Conservation (phyloP, 306 rosid genomes). For the Medicago ruthenica region DNA sequence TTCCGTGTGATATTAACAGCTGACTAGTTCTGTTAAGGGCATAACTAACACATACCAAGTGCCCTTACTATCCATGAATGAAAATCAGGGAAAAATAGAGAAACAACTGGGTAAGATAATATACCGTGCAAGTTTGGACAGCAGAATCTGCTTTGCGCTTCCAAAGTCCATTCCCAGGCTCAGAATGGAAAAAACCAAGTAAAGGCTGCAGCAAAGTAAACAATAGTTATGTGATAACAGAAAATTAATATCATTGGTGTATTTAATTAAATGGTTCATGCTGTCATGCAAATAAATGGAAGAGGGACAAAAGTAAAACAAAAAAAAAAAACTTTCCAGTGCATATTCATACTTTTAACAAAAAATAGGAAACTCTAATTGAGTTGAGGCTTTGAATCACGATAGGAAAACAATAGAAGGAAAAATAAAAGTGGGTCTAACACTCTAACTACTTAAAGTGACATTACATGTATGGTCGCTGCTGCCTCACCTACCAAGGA, state of each 20-base stretch:
- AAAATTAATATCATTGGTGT: conserved; percentile 19
- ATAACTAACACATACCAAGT: conserved; percentile 16
- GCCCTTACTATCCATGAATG: conserved; percentile 20
- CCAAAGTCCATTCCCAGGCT: conserved; percentile 91
- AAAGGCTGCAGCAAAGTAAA: conserved; percentile 74
- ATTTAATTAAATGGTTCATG: conserved; percentile 21
- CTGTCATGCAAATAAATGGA: conserved; percentile 11
- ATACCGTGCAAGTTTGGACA: conserved; percentile 74
- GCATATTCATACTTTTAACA: conserved; percentile 1
- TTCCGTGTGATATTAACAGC: not conserved
- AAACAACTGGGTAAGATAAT: conserved; percentile 1
- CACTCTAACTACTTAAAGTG: conserved; percentile 3
- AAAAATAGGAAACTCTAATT: not conserved
- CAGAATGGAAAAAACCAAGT: conserved; percentile 72
- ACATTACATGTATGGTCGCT: not conserved
- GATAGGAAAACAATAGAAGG: not conserved
- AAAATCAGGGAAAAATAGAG: conserved; percentile 22
- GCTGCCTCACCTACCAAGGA: no score
- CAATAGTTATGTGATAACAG: conserved; percentile 26
- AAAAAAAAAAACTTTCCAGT: not conserved
- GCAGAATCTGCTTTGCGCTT: conserved; percentile 95
- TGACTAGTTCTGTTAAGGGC: not conserved
- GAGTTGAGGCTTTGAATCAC: conserved; percentile 20
- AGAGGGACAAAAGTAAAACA: not conserved
- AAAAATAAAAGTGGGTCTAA: not conserved